Evolutionary conservation across 345 rosid genomes (phyloP).

Genomic region (Anacardium occidentale): DNA sequence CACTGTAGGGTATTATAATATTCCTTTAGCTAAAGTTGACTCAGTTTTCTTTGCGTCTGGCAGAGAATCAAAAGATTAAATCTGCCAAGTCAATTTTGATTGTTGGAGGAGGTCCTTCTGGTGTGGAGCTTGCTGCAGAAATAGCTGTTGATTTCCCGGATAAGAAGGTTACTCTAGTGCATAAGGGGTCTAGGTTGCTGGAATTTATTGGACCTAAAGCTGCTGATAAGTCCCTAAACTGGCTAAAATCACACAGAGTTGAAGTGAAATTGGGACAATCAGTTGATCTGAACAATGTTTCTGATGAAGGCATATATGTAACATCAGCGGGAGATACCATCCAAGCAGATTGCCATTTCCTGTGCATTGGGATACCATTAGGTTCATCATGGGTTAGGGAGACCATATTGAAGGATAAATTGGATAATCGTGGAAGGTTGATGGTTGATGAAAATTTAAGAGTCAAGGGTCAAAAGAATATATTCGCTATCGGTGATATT

Average conservation of each 20-base stretch:
- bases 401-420: conserved; percentile 44
- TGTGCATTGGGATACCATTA: conserved; percentile 62
- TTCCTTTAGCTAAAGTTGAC: conserved; percentile 7
- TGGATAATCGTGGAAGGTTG: conserved; percentile 66
- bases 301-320: conserved; percentile 45
- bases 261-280: conserved; percentile 66
- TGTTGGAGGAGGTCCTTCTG: conserved; percentile 93
- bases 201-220: conserved; percentile 81
- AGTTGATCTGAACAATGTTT: conserved; percentile 51
- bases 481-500: conserved; percentile 78
- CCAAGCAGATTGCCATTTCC: conserved; percentile 72
- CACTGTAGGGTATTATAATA: neutral
- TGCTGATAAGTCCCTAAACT: conserved; percentile 54
- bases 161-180: conserved; percentile 76
- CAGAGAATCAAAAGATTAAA: conserved; percentile 74
- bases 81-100: conserved; percentile 70
- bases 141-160: conserved; percentile 76
- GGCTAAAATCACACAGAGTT: conserved; percentile 70
- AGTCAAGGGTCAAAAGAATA: conserved; percentile 46
- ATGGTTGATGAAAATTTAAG: conserved; percentile 70
- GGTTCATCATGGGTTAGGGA: conserved; percentile 68
- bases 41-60: conserved; percentile 12
- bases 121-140: conserved; percentile 93
- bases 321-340: conserved; percentile 65
- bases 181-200: conserved; percentile 71